These are phyloP conservation scores for Cladosporium phlei DNA, from an alignment of 2,329 filamentous ascomycete species.

Conservation along the genomic window DNA sequence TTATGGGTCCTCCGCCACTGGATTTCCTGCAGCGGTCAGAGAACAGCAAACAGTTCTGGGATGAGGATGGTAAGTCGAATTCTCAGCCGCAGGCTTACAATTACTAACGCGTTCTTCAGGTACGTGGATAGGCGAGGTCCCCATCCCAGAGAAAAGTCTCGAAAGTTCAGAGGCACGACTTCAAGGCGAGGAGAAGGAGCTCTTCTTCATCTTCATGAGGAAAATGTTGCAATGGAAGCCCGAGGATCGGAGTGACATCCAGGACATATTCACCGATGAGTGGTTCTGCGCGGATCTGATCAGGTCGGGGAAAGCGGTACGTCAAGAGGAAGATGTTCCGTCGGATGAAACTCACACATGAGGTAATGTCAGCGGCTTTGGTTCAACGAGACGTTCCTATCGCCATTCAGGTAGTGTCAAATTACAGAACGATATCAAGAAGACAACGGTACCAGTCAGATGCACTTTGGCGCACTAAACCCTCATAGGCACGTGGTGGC, in stretches of 20 bases:
- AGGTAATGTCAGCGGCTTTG: no score
- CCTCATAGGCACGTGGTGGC: no score
- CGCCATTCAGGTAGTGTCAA: no score
- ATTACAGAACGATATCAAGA: no score
- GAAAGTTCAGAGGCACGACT: conserved; percentile 22
- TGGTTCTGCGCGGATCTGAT: conserved; percentile 26
- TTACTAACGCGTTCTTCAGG: conserved; percentile 19
- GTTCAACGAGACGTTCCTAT: no score
- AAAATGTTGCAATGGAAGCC: conserved; percentile 36
- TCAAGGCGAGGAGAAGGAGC: conserved; percentile 22
- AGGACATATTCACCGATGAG: conserved; percentile 22
- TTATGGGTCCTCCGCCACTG: conserved; percentile 25
- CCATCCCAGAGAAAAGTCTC: conserved; percentile 16
- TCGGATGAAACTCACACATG: no score
- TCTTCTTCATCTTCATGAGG: conserved; percentile 31
- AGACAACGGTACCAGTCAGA: no score
- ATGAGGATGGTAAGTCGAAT: conserved; percentile 22
- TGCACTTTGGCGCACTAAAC: no score
- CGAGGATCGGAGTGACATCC: conserved; percentile 19
- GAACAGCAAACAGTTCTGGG: conserved; percentile 18
- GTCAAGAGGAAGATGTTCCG: no score
- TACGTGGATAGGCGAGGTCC: conserved; percentile 21
- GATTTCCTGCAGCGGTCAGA: conserved; percentile 21
- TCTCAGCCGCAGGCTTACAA: conserved; percentile 22
- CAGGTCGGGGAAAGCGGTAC: conserved; percentile 14